Conservation (phyloP, 2,329 filamentous ascomycete genomes). For the Penicillium sclerotiorum region DNA sequence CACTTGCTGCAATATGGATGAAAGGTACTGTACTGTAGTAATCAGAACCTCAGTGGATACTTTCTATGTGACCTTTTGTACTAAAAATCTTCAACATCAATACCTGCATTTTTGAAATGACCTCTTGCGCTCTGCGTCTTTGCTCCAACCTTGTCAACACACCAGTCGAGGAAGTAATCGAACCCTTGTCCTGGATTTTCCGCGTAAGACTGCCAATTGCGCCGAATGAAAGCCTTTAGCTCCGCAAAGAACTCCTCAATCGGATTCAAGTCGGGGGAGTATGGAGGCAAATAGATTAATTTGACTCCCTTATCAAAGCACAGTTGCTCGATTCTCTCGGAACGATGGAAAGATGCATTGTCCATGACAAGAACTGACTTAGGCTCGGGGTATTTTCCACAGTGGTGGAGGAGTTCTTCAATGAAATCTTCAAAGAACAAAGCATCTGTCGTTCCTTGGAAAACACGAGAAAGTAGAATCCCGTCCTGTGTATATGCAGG, state of each 20-base stretch:
- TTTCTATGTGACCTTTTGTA: neutral
- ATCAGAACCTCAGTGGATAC: neutral
- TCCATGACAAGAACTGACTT: neutral
- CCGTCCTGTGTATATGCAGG: neutral
- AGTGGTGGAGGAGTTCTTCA: neutral
- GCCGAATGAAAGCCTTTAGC: neutral
- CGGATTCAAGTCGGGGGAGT: neutral
- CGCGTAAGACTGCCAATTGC: too few relatives aligned
- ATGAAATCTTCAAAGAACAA: neutral
- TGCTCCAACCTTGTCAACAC: too few relatives aligned
- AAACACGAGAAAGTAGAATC: neutral
- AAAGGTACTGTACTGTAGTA: neutral
- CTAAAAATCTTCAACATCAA: neutral
- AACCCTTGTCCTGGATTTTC: too few relatives aligned
- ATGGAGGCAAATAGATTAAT: neutral
- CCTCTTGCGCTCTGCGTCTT: too few relatives aligned
- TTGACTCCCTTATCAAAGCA: neutral
- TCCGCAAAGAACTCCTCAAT: neutral
- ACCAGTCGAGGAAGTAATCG: too few relatives aligned
- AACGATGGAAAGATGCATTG: neutral
- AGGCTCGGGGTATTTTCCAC: neutral
- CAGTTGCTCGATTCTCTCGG: neutral
- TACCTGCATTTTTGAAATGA: too few relatives aligned
- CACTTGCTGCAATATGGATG: neutral
- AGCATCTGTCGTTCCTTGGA: neutral